Percentiles rank a stretch among this genome's conserved stretches.
Conservation (phyloP, 2,329 filamentous ascomycete genomes). For the Cladosporium velox region DNA sequence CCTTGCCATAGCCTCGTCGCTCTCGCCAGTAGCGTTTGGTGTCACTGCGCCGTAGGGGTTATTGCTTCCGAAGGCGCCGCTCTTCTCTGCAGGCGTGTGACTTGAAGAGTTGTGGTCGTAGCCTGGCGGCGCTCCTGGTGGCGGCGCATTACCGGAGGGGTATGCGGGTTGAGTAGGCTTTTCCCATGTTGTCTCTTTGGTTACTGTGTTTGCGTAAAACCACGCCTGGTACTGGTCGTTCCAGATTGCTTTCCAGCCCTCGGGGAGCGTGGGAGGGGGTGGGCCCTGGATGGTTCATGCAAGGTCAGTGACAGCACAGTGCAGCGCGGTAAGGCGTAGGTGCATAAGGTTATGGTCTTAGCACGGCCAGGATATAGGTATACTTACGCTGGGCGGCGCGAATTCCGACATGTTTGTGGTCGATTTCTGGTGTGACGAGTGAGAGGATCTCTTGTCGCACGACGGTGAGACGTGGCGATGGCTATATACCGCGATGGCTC, state of each 20-base stretch:
- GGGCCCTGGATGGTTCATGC: constrained; percentile 42
- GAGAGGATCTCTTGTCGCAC: not conserved
- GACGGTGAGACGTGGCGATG: not conserved
- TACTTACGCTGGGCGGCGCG: constrained; percentile 35
- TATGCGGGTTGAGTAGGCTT: constrained; percentile 71
- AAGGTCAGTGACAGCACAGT: constrained; percentile 18
- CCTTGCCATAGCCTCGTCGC: constrained; percentile 57
- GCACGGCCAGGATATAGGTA: constrained; percentile 26
- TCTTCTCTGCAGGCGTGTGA: constrained; percentile 39
- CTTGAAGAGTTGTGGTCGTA: constrained; percentile 56
- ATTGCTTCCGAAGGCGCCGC: constrained; percentile 59
- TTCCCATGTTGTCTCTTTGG: constrained; percentile 90
- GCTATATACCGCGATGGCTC: constrained; percentile 8
- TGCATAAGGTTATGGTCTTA: constrained; percentile 19
- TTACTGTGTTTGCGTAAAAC: constrained; percentile 90
- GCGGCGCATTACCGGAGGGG: constrained; percentile 46
- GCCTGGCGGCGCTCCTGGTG: constrained; percentile 49
- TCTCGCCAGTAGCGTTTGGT: not conserved
- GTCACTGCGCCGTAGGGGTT: constrained; percentile 64
- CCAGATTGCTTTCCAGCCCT: constrained; percentile 83
- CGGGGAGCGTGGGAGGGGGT: constrained; percentile 66
- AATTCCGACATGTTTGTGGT: constrained; percentile 35
- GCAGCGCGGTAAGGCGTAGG: not conserved
- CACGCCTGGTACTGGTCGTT: constrained; percentile 89
- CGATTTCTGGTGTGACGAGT: not conserved